A percentile compares a stretch with the other conserved stretches of the same genome.
phyloP scores from a whole-genome alignment of 2,329 filamentous ascomycete genomes.

The Teratosphaeria gauchensis region DNA sequence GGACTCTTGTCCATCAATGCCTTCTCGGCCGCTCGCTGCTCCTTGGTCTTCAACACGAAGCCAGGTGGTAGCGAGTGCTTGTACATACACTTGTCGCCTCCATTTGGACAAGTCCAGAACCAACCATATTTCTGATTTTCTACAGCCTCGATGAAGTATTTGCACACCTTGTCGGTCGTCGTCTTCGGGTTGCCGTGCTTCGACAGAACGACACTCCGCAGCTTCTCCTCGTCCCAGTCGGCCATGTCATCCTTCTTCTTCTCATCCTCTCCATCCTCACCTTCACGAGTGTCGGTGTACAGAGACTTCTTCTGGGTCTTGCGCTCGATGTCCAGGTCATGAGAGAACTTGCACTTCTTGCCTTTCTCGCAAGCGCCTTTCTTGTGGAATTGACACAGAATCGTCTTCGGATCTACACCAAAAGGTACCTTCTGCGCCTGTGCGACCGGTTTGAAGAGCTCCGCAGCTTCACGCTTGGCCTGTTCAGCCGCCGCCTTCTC shows the following conservation, averaged over 20 bases:
- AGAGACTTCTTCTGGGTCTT: conserved; percentile 88
- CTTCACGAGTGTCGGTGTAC: conserved; percentile 72
- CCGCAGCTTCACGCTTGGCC: conserved; percentile 68
- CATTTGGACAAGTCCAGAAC: conserved; percentile 98
- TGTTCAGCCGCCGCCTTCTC: conserved; percentile 88
- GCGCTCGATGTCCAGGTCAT: conserved; percentile 79
- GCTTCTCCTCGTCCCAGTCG: conserved; percentile 95
- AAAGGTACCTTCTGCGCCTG: conserved; percentile 98
- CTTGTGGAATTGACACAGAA: conserved; percentile 93
- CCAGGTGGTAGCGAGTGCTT: conserved; percentile 90
- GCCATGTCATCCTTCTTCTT: conserved; percentile 90
- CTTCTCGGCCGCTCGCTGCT: conserved; percentile 91
- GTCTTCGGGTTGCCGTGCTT: conserved; percentile 97
- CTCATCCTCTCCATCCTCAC: conserved; percentile 58
- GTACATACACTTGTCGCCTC: conserved; percentile 97
- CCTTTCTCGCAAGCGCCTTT: conserved; percentile 95
- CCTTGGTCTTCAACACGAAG: conserved; percentile 95
- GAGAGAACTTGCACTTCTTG: conserved; percentile 94
- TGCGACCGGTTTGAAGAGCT: conserved; percentile 72
- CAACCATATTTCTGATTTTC: conserved; percentile 98
- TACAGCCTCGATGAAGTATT: conserved; percentile 92
- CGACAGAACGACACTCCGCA: conserved; percentile 79
- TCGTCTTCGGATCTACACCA: conserved; percentile 94
- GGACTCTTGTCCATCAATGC: conserved; percentile 93
- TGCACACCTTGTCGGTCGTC: conserved; percentile 97